These are phyloP conservation scores for Trebouxia sp. DNA, from an alignment of 139 green algal species.

Conservation along the genomic window DNA sequence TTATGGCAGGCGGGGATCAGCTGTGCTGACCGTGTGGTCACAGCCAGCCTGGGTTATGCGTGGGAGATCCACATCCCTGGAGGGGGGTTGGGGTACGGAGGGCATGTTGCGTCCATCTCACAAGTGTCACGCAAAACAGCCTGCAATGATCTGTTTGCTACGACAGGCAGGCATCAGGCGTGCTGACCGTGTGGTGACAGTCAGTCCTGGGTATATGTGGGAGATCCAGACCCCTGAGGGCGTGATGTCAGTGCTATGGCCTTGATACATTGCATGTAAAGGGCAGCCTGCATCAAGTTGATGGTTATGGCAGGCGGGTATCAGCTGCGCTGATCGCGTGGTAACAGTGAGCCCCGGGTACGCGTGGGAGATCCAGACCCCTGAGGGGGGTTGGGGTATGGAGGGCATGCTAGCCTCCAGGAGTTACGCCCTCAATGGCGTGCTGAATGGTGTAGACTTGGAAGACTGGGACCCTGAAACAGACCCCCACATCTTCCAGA, in stretches of 20 bases:
- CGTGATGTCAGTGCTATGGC: background rate
- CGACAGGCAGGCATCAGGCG: conserved; percentile 77
- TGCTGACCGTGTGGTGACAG: too few relatives aligned
- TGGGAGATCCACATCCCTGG: conserved; percentile 76
- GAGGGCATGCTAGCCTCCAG: conserved; percentile 43
- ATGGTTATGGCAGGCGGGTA: too few relatives aligned
- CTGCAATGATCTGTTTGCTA: too few relatives aligned
- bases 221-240: too few relatives aligned
- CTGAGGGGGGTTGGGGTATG: conserved; percentile 59
- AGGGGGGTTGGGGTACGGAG: conserved; percentile 60
- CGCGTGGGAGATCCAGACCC: conserved; percentile 76
- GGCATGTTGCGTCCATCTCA: too few relatives aligned
- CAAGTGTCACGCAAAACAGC: too few relatives aligned
- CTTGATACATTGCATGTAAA: too few relatives aligned
- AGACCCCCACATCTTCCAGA: conserved; percentile 40
- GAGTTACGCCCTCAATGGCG: conserved; percentile 70
- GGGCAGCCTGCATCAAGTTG: too few relatives aligned
- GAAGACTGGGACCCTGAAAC: conserved; percentile 54
- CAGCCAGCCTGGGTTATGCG: conserved; percentile 78
- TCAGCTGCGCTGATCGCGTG: conserved; percentile 72
- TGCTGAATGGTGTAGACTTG: conserved; percentile 86
- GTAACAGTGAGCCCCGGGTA: conserved; percentile 85
- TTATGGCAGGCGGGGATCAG: too few relatives aligned
- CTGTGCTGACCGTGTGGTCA: conserved; percentile 78
- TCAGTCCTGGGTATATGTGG: too few relatives aligned